Conservation (phyloP, 305 asterid species). For the Ajuga reptans region DNA sequence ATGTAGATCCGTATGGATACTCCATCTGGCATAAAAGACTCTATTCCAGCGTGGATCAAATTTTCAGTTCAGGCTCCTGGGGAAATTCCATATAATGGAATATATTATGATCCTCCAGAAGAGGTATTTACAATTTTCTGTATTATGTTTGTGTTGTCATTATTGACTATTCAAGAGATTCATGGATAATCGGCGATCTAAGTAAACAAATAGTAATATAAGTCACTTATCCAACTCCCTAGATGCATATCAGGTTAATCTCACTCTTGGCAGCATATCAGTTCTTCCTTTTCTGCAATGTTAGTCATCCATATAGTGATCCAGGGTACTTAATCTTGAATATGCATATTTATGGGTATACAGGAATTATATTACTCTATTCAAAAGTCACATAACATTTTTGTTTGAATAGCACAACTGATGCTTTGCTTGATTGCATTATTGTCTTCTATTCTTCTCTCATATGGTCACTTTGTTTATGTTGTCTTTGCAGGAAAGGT, state of each 20-base stretch:
- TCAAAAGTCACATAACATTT: not conserved
- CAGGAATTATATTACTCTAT: not conserved
- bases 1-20: constrained; percentile 95
- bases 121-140: constrained; percentile 43
- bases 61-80: constrained; percentile 93
- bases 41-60: constrained; percentile 98
- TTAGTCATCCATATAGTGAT: not conserved
- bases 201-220: not conserved
- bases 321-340: constrained; percentile 7
- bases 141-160: not conserved
- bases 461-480: not conserved
- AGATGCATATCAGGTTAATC: not conserved
- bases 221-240: not conserved
- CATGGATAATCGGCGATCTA: constrained; percentile 17
- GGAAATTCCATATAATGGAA: constrained; percentile 89
- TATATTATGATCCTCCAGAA: constrained; percentile 97
- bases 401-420: not conserved
- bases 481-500: constrained; percentile 59
- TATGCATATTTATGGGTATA: not conserved
- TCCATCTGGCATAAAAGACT: constrained; percentile 90
- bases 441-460: not conserved
- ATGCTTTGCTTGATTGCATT: constrained; percentile 8
- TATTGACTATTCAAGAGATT: constrained; percentile 10
- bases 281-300: constrained; percentile 19
- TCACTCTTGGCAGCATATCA: constrained; percentile 14